phyloP scores from a whole-genome alignment of 306 rosid genomes.

The Trifolium repens region DNA sequence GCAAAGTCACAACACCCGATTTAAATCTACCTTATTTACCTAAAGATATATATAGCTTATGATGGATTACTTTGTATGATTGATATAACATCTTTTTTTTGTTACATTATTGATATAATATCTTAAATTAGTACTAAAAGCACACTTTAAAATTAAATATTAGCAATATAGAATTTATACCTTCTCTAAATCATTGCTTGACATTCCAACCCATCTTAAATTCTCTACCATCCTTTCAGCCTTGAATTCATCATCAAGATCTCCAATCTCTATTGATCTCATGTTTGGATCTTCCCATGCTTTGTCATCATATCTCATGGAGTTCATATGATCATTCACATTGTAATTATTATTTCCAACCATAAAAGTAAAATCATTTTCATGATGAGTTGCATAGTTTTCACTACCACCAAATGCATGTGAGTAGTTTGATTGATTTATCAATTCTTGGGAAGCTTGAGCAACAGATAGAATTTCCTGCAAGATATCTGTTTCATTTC shows the following conservation, averaged over 20 bases:
- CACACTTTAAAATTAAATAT: neutral
- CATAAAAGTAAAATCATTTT: constrained; percentile 72
- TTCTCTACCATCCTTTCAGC: constrained; percentile 63
- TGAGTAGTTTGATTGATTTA: constrained; percentile 56
- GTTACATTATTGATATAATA: neutral
- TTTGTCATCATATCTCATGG: constrained; percentile 54
- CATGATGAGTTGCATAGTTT: constrained; percentile 43
- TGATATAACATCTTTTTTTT: neutral
- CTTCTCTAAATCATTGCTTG: constrained; percentile 67
- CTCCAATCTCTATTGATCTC: constrained; percentile 64
- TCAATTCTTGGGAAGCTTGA: constrained; percentile 78
- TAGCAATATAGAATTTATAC: constrained; percentile 42
- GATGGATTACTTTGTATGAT: neutral
- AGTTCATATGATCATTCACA: constrained; percentile 38
- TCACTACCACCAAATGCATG: constrained; percentile 52
- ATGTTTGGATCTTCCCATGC: constrained; percentile 63
- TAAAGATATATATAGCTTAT: neutral
- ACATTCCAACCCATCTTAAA: constrained; percentile 90
- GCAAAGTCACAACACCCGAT: too few relatives aligned
- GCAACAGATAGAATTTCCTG: constrained; percentile 95
- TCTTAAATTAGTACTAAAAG: neutral
- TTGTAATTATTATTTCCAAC: constrained; percentile 50
- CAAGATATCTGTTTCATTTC: constrained; percentile 66
- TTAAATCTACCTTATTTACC: neutral
- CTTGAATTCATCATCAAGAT: constrained; percentile 62